These are phyloP conservation scores for Lithospermum erythrorhizon DNA, from an alignment of 257 asterid genomes.

Conservation along the genomic window DNA sequence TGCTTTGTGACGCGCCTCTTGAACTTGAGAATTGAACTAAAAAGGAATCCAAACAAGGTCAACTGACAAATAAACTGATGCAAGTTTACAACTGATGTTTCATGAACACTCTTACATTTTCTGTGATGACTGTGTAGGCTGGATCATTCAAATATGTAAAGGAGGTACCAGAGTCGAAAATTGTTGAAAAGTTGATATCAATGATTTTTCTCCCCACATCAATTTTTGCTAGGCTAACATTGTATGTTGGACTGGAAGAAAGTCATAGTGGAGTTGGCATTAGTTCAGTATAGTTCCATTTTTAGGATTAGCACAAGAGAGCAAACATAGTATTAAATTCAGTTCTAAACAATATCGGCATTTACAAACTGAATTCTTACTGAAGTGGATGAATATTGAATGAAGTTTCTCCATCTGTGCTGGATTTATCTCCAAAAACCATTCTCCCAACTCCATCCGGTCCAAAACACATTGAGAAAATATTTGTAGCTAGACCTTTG, in stretches of 20 bases:
- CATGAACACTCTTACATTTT: constrained; percentile 39
- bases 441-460: constrained; percentile 78
- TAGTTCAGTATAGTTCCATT: neutral
- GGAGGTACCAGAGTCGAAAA: constrained; percentile 97
- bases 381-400: constrained; percentile 46
- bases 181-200: constrained; percentile 43
- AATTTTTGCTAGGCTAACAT: constrained; percentile 61
- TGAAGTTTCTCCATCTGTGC: constrained; percentile 47
- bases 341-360: no score
- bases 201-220: constrained; percentile 43
- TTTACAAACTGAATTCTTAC: constrained; percentile 23
- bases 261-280: constrained; percentile 2
- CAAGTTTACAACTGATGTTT: neutral
- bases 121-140: constrained; percentile 47
- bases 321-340: no score
- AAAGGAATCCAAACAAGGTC: constrained; percentile 9
- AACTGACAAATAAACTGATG: neutral
- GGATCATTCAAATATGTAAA: constrained; percentile 82
- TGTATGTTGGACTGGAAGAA: constrained; percentile 63
- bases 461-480: constrained; percentile 95
- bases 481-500: constrained; percentile 71
- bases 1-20: constrained; percentile 48
- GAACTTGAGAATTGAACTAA: constrained; percentile 56
- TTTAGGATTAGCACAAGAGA: neutral
- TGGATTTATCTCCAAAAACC: constrained; percentile 83